Evolutionary conservation across 2,329 filamentous ascomycete species (phyloP).

Genomic region (Beauveria brongniartii): DNA sequence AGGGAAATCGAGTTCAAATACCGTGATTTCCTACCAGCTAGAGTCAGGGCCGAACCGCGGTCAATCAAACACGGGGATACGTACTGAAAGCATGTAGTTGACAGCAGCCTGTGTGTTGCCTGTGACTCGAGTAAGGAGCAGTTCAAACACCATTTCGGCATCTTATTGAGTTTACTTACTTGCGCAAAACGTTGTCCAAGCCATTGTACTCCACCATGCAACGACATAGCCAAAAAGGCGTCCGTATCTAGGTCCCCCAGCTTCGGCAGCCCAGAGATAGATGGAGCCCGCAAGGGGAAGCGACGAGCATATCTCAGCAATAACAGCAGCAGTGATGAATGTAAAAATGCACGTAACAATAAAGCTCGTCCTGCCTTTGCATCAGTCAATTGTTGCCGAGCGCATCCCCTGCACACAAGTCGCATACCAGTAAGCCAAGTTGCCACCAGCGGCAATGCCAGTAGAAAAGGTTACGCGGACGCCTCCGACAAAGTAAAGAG

Average conservation of each 20-base stretch:
- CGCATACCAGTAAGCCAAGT: constrained; percentile 49
- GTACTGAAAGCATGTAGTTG: constrained; percentile 44
- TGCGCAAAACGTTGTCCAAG: constrained; percentile 52
- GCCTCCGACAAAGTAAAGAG: constrained; percentile 52
- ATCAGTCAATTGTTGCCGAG: neutral
- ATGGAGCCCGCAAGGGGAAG: constrained; percentile 51
- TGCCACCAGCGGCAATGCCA: constrained; percentile 52
- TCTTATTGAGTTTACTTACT: constrained; percentile 23
- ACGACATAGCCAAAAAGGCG: constrained; percentile 51
- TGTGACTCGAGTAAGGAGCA: constrained; percentile 12
- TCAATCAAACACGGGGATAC: constrained; percentile 13
- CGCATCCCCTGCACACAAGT: no score
- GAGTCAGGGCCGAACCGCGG: neutral
- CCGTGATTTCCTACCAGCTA: constrained; percentile 42
- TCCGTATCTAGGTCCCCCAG: constrained; percentile 47
- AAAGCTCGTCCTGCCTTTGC: constrained; percentile 42
- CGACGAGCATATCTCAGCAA: constrained; percentile 53
- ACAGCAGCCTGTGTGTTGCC: constrained; percentile 42
- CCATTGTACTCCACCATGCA: constrained; percentile 57
- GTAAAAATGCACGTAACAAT: constrained; percentile 51
- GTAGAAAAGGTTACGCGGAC: constrained; percentile 55
- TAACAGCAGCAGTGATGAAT: constrained; percentile 51
- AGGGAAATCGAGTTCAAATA: constrained; percentile 48
- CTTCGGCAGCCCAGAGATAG: constrained; percentile 54
- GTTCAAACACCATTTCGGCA: neutral